Conservation (phyloP, 805 yeast genomes). For the Candida palmyrensis region DNA sequence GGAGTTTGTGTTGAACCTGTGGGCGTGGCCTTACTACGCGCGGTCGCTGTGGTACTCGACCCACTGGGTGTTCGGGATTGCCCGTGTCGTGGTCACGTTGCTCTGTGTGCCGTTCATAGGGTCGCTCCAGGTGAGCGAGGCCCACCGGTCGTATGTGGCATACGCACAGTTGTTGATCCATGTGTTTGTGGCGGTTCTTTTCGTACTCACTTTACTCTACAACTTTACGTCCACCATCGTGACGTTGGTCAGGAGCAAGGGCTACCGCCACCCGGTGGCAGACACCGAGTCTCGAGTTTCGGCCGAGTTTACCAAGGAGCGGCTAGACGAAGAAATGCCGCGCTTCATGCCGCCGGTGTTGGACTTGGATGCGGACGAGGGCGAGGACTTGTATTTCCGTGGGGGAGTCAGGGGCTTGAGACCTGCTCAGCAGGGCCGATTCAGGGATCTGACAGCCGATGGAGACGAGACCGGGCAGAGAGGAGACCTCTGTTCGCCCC, state of each 20-base stretch:
- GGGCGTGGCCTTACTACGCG: conserved; percentile 24
- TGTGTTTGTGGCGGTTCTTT: conserved; percentile 23
- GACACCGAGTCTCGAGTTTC: neutral
- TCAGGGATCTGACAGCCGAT: too few relatives aligned
- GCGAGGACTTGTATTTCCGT: neutral
- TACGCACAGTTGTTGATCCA: conserved; percentile 41
- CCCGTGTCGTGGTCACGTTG: conserved; percentile 34
- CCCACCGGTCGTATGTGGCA: conserved; percentile 36
- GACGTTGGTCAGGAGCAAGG: conserved; percentile 9
- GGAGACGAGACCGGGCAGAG: neutral
- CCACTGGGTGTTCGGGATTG: conserved; percentile 29
- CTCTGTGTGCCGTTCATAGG: conserved; percentile 41
- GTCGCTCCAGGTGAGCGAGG: conserved; percentile 30
- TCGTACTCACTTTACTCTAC: conserved; percentile 23
- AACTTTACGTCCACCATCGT: conserved; percentile 22
- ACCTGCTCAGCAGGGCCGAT: too few relatives aligned
- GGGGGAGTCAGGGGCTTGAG: neutral
- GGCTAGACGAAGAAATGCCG: neutral
- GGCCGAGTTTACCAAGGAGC: neutral
- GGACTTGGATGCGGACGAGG: neutral
- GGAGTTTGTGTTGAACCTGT: conserved; percentile 17
- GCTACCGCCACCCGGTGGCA: neutral
- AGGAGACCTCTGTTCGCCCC: neutral
- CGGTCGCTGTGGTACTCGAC: conserved; percentile 22
- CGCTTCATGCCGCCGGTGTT: neutral